Percentiles rank a stretch among this genome's conserved stretches.
These are phyloP conservation scores for Ceratobasidium sp. DNA, from an alignment of 1,284 basidiomycete genomes.

Conservation along the genomic window DNA sequence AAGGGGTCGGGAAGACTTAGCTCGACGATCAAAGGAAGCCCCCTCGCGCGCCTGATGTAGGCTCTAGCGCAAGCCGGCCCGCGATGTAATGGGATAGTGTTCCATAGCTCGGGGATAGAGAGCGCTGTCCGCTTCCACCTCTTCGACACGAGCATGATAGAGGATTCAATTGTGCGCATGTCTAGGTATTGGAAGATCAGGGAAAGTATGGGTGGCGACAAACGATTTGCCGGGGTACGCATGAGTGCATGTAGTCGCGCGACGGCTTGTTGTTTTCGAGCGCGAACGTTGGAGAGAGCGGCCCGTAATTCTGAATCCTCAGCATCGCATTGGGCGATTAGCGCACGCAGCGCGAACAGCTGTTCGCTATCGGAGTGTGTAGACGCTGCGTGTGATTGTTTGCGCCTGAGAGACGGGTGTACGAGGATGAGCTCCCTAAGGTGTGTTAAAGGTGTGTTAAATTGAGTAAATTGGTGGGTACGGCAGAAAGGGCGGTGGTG, in stretches of 20 bases:
- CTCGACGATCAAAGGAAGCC: constrained; percentile 9
- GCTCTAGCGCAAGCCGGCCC: constrained; percentile 10
- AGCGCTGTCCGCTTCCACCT: constrained; percentile 12
- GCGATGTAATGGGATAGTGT: constrained; percentile 11
- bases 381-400: constrained; percentile 16
- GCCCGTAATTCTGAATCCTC: constrained; percentile 14
- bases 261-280: constrained; percentile 14
- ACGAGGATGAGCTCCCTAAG: not conserved
- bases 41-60: constrained; percentile 16
- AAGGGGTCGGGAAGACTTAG: constrained; percentile 9
- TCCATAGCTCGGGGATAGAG: constrained; percentile 12
- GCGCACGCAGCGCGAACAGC: constrained; percentile 11
- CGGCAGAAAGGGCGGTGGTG: not conserved
- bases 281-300: constrained; percentile 14
- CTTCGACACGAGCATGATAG: constrained; percentile 10
- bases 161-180: constrained; percentile 8
- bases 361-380: constrained; percentile 8
- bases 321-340: constrained; percentile 25
- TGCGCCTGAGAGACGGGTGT: constrained; percentile 16
- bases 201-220: not conserved
- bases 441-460: not conserved
- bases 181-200: constrained; percentile 15
- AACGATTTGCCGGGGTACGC: constrained; percentile 18
- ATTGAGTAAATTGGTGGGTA: not conserved
- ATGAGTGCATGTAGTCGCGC: constrained; percentile 19